Base-by-base conservation (phyloP, 139 green algal species). In the Eudorina sp. region DNA sequence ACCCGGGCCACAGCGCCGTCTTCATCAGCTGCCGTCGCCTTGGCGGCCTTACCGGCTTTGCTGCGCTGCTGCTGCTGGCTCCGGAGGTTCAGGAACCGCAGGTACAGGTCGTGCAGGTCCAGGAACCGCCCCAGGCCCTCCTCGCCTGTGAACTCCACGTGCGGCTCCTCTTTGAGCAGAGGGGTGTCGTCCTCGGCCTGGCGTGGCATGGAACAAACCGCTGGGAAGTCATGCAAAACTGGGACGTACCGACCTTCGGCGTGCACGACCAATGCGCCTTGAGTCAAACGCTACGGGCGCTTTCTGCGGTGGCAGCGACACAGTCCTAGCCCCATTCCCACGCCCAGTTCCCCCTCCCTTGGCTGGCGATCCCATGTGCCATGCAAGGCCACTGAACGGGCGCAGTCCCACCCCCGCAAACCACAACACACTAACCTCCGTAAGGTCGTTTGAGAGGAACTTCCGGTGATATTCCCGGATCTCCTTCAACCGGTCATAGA, bases 401-500 rank as follows among this genome's bases (percentile, higher is more conserved):
- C n/a, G n/a, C n/a, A n/a, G n/a, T n/a, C n/a, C n/a, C n/a, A n/a
- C n/a, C n/a, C n/a, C n/a, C n/a, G n/a, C n/a, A n/a, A n/a, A n/a
- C n/a, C n/a, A n/a, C n/a, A n/a, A n/a, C n/a, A 66, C 27, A 34
- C 85, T 9, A 62, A 95, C 93, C 91, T 95, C 94, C 31, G 94
- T 96, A 25, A 98, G 83, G 53, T 98, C 96, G 18, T 87, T 64
- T 46, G 90, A 92, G 29, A 94, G 92, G 87, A 96, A 96, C 53
- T 92, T 90, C 68, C 94, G 86, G 90, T 99, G 93, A 88, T 98
- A 99, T 25, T 98, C 96, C 4, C 93, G 90, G 60, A 98, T 91
- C 66, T 99, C 97, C 73, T 97, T 98, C 36, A 99, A 82, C 1
- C 98, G 94, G 31, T 98, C 95, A 78, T 99, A 99, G 91, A 98